Base-by-base conservation (phyloP, 2,329 filamentous ascomycete species). In the Fusarium sulawesiense region DNA sequence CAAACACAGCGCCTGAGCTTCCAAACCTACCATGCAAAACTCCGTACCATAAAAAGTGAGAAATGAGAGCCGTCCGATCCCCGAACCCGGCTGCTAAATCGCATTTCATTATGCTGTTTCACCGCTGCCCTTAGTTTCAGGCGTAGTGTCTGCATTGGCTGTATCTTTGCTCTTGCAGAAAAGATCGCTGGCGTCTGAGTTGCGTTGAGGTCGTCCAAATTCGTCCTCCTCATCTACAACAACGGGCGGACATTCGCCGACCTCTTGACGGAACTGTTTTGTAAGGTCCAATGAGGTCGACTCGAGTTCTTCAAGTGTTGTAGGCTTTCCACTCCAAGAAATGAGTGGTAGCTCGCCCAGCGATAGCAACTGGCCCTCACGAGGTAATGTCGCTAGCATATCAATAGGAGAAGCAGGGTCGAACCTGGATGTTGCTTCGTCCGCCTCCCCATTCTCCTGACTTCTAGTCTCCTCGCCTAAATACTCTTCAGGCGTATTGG, bases 401-500 rank as follows among this genome's bases (percentile, higher is more conserved):
- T 80, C 76, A 3, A 82, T 70, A 18, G 78, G 74, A 12, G 85
- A 82, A 4, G 80, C 79, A 6, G 84, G 79, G 21, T 84, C 82
- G 29, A 85, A 80, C n/a, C 40, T 64, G 7, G 59, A 59, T 4
- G 65, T 76, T 6, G 79, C 54, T 21, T 70, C 70, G 32, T 74
- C 72, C 37, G 73, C 78, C 42, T 80, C 78, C 14, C 72, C 66
- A 42, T 76, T 71, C 55, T 72, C 64, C 40, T 69, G 73, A n/a
- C 74, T 68, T 20, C 69, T 62, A 30, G 75, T 71, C 14, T 70
- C 71, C 16, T 73, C 73, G 2, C 73, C 73, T 11, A 79, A 73
- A 65, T 87, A 89, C 74, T 91, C 94, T 78, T 97, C 93, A 0
- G 94, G 94, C 3, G 85, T 76, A 41, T 88, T 86, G 63, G 89